A percentile compares a stretch with the other conserved stretches of the same genome.
Conservation (phyloP, 192 early-diverging fungal species). For the Podochytrium sp. region DNA sequence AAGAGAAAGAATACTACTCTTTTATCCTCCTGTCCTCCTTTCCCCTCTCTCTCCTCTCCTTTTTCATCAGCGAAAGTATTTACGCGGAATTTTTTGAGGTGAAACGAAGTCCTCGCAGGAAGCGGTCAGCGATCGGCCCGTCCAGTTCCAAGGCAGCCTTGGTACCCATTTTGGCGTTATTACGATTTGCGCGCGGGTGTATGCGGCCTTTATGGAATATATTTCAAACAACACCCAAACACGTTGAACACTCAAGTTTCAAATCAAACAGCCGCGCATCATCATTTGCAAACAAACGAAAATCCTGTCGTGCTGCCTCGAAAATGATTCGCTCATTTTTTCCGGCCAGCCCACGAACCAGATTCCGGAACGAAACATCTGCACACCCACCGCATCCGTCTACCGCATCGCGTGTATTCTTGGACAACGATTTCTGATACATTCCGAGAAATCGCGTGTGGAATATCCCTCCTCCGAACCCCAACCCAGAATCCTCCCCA, state of each 20-base stretch:
- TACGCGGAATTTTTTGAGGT: too few species aligned
- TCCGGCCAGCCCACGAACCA: neutral
- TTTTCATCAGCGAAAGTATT: too few species aligned
- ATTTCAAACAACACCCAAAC: too few species aligned
- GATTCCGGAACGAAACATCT: neutral
- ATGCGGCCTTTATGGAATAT: too few species aligned
- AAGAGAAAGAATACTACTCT: too few species aligned
- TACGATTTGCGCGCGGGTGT: too few species aligned
- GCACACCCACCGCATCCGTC: neutral
- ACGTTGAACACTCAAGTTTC: neutral
- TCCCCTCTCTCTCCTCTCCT: too few species aligned
- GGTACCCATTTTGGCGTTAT: too few species aligned
- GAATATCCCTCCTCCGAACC: neutral
- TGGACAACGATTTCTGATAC: neutral
- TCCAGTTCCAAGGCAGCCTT: too few species aligned
- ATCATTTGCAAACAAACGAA: neutral
- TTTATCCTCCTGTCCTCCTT: too few species aligned
- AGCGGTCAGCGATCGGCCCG: too few species aligned
- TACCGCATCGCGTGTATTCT: neutral
- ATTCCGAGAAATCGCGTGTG: neutral
- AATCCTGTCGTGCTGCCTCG: neutral
- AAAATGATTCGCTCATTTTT: neutral
- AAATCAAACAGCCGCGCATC: neutral
- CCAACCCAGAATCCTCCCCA: neutral
- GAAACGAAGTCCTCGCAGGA: too few species aligned